Percentiles rank a stretch among this genome's conserved stretches.
Evolutionary conservation across 345 rosid genomes (phyloP).

Genomic region (Psidium friedrichsthalianum): DNA sequence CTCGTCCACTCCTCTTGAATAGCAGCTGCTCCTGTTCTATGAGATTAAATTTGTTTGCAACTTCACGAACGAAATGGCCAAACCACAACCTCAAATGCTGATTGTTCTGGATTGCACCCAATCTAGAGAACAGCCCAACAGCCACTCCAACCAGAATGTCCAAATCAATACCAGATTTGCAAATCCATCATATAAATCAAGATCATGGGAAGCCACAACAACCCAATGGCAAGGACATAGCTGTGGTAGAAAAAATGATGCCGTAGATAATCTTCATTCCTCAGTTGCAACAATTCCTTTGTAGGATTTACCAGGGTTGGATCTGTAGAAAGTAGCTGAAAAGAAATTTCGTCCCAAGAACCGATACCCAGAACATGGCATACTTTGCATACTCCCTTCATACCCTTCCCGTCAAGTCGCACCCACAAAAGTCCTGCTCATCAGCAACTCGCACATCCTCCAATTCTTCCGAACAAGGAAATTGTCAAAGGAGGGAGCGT

Average conservation of each 20-base stretch:
- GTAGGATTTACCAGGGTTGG: constrained; percentile 71
- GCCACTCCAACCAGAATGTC: constrained; percentile 73
- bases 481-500: constrained; percentile 71
- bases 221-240: constrained; percentile 51
- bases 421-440: constrained; percentile 59
- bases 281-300: constrained; percentile 28
- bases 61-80: constrained; percentile 60
- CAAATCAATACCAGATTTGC: constrained; percentile 73
- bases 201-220: constrained; percentile 71
- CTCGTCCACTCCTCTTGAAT: constrained; percentile 53
- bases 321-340: constrained; percentile 83
- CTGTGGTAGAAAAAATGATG: constrained; percentile 21
- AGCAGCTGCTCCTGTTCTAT: constrained; percentile 76
- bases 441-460: constrained; percentile 39
- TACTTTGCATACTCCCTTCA: constrained; percentile 56
- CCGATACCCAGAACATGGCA: constrained; percentile 54
- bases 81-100: constrained; percentile 76
- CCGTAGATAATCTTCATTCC: constrained; percentile 37
- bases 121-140: constrained; percentile 70
- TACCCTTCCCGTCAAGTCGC: constrained; percentile 85
- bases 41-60: constrained; percentile 78
- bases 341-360: constrained; percentile 57
- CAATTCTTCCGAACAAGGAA: constrained; percentile 60
- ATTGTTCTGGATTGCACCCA: constrained; percentile 88
- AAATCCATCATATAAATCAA: constrained; percentile 81